Evolutionary conservation across 805 yeast species (phyloP).

Genomic region (Diddensiella santjacobensis): DNA sequence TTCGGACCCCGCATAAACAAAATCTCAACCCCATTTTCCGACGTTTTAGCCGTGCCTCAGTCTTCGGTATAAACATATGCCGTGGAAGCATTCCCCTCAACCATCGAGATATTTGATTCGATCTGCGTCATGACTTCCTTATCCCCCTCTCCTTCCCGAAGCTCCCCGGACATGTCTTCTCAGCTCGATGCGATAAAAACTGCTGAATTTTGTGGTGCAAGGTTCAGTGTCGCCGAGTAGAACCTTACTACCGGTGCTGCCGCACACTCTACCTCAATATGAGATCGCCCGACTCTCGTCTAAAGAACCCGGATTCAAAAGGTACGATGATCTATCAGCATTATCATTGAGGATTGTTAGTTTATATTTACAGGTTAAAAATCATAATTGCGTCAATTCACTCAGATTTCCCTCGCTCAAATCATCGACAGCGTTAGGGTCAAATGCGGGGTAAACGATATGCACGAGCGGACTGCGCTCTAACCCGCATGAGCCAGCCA

Average conservation of each 20-base stretch:
- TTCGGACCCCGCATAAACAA: too few relatives aligned
- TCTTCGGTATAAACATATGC: too few relatives aligned
- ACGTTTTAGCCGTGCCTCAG: too few relatives aligned
- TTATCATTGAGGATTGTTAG: too few relatives aligned
- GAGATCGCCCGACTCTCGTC: neutral
- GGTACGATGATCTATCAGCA: neutral
- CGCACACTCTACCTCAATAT: neutral
- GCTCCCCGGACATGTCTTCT: neutral
- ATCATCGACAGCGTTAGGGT: neutral
- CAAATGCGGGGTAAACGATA: neutral
- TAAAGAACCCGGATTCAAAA: neutral
- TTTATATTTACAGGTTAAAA: neutral
- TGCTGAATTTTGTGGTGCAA: neutral
- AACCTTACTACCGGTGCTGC: neutral
- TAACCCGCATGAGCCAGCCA: neutral
- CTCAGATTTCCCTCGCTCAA: neutral
- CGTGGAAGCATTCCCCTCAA: too few relatives aligned
- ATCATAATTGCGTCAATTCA: neutral
- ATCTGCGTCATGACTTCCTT: neutral
- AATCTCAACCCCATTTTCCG: too few relatives aligned
- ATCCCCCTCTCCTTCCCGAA: neutral
- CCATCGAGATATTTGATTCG: neutral
- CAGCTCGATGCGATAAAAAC: neutral
- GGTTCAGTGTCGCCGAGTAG: neutral
- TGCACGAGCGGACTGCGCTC: neutral